Percentiles rank a stretch among this genome's conserved stretches.
Conservation (phyloP, 129 eudicot species). For the Flaveria ramosissima region DNA sequence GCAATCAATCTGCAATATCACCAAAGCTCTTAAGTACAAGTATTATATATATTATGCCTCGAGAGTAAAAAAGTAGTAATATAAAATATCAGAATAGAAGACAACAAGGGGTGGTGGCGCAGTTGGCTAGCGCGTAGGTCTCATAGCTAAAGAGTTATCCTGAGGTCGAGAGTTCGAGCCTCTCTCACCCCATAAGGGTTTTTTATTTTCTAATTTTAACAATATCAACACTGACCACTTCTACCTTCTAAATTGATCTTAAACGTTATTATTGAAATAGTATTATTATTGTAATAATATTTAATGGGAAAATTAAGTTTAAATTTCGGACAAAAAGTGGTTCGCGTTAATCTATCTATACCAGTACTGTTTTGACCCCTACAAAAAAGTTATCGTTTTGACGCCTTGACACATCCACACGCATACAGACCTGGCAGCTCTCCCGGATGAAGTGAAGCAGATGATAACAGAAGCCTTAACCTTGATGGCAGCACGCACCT, state of each 20-base stretch:
- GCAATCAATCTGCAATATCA: constrained; percentile 69
- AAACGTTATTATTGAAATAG: not conserved
- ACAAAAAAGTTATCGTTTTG: not conserved
- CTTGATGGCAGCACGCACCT: constrained; percentile 90
- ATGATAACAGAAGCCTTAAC: constrained; percentile 86
- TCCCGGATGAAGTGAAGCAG: constrained; percentile 77
- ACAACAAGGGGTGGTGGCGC: constrained; percentile 72
- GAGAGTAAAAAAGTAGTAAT: not conserved
- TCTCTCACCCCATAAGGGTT: constrained; percentile 45
- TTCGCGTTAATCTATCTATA: not conserved
- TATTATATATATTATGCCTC: not conserved
- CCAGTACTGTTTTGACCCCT: not conserved
- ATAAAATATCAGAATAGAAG: constrained; percentile 45
- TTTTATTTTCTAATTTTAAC: not conserved
- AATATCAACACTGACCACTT: not conserved
- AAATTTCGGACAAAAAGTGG: not conserved
- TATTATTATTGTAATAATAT: not conserved
- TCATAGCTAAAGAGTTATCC: constrained; percentile 66
- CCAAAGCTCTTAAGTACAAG: not conserved
- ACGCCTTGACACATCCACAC: too few relatives aligned
- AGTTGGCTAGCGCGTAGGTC: constrained; percentile 99
- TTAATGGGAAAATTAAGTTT: not conserved
- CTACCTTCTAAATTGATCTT: not conserved
- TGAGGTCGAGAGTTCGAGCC: constrained; percentile 67
- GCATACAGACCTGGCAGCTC: constrained; percentile 70